Evolutionary conservation across 371 early-diverging fungal genomes (phyloP).

Genomic region (Mortierella sp.): DNA sequence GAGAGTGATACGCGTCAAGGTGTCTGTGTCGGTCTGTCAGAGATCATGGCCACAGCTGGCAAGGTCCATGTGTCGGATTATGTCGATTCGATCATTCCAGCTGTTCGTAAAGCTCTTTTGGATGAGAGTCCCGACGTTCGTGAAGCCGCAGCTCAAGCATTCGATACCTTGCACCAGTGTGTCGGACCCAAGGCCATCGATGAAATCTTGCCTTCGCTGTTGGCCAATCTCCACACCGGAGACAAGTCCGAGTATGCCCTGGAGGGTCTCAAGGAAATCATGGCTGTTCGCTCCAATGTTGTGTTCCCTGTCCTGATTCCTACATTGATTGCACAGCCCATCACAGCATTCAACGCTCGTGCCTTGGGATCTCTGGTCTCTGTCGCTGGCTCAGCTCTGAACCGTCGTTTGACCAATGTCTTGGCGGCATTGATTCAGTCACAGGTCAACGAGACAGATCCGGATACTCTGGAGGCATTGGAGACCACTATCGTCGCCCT

Average conservation of each 20-base stretch:
- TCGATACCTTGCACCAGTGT: slow-evolving; percentile 91
- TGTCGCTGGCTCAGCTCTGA: slow-evolving; percentile 91
- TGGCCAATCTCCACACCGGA: slow-evolving; percentile 80
- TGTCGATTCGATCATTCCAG: slow-evolving; percentile 82
- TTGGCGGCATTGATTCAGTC: slow-evolving; percentile 86
- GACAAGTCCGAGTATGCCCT: slow-evolving; percentile 82
- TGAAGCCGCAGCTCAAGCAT: slow-evolving; percentile 95
- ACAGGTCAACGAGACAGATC: slow-evolving; percentile 67
- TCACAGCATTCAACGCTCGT: slow-evolving; percentile 91
- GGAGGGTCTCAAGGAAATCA: slow-evolving; percentile 95
- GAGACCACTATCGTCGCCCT: slow-evolving; percentile 73
- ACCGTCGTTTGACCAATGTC: slow-evolving; percentile 81
- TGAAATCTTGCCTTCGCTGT: slow-evolving; percentile 87
- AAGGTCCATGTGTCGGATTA: slow-evolving; percentile 86
- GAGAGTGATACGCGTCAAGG: slow-evolving; percentile 84
- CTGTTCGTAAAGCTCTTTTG: slow-evolving; percentile 83
- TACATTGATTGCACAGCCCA: slow-evolving; percentile 88
- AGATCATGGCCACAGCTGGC: slow-evolving; percentile 90
- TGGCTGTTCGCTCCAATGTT: slow-evolving; percentile 93
- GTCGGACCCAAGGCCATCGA: slow-evolving; percentile 93
- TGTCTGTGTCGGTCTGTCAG: slow-evolving; percentile 92
- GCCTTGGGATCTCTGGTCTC: slow-evolving; percentile 89
- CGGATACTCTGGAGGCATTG: slow-evolving; percentile 75
- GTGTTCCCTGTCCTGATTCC: slow-evolving; percentile 98
- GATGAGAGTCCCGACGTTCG: slow-evolving; percentile 86